Evolutionary conservation across 352 stramenopile species (phyloP).

Genomic region (Globisporangium carolinianum): DNA sequence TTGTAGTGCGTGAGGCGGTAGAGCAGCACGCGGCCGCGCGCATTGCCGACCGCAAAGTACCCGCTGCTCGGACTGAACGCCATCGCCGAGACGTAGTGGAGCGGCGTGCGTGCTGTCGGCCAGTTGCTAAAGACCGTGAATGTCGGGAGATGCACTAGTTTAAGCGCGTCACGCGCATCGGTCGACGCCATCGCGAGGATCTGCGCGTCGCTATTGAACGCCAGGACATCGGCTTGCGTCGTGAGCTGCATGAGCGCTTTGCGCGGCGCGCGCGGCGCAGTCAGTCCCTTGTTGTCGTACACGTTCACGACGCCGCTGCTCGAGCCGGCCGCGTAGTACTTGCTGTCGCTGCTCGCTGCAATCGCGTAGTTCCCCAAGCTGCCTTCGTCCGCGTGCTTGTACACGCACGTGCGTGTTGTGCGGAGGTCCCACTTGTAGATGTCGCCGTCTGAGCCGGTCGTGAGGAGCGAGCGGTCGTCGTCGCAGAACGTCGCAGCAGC

Average conservation of each 20-base stretch:
- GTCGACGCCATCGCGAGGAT: conserved; percentile 93
- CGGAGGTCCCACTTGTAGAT: conserved; percentile 96
- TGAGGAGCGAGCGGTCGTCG: conserved; percentile 90
- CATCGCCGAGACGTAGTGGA: conserved; percentile 94
- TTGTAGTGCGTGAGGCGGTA: conserved; percentile 95
- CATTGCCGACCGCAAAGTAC: conserved; percentile 95
- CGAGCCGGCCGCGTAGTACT: conserved; percentile 89
- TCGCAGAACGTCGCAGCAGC: conserved; percentile 88
- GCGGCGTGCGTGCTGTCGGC: conserved; percentile 94
- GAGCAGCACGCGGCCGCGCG: conserved; percentile 94
- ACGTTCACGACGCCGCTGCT: conserved; percentile 97
- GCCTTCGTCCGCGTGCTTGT: conserved; percentile 79
- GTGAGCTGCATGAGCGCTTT: conserved; percentile 98
- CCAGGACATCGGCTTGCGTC: conserved; percentile 83
- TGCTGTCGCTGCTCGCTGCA: conserved; percentile 48
- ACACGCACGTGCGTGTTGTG: conserved; percentile 75
- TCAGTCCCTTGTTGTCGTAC: conserved; percentile 82
- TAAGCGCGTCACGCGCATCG: conserved; percentile 90
- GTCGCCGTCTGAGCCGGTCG: conserved; percentile 92
- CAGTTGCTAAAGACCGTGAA: conserved; percentile 97
- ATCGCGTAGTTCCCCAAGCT: conserved; percentile 80
- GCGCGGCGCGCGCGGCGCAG: conserved; percentile 50
- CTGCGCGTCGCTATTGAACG: conserved; percentile 92
- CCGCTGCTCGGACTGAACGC: conserved; percentile 94
- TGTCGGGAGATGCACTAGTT: conserved; percentile 93